These are phyloP conservation scores for Babesia sp. DNA, from an alignment of 169 alveolate species.

Conservation along the genomic window DNA sequence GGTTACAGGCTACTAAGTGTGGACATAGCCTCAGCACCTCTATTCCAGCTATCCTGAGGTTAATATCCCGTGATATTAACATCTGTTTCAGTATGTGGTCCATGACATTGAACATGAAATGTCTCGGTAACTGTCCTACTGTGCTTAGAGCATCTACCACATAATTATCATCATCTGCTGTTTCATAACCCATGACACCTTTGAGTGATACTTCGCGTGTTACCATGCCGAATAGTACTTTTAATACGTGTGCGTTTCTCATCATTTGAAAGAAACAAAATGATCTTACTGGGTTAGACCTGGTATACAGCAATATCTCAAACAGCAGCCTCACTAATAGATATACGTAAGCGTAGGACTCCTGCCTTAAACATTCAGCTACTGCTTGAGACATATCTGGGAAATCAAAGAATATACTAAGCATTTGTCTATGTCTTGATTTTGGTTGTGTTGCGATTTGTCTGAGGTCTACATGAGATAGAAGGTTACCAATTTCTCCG, in stretches of 20 bases:
- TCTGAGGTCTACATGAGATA: conserved; percentile 45
- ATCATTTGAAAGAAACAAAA: conserved; percentile 46
- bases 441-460: conserved; percentile 52
- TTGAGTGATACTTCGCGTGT: neutral
- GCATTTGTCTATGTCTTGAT: conserved; percentile 49
- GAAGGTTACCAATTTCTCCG: conserved; percentile 43
- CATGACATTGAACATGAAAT: conserved; percentile 30
- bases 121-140: conserved; percentile 40
- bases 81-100: conserved; percentile 34
- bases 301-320: conserved; percentile 56
- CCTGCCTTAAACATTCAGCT: conserved; percentile 41
- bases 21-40: conserved; percentile 43
- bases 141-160: conserved; percentile 1
- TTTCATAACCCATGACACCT: conserved; percentile 19
- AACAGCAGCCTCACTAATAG: conserved; percentile 58
- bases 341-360: conserved; percentile 63
- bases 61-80: conserved; percentile 37
- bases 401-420: conserved; percentile 46
- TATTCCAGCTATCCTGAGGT: conserved; percentile 36
- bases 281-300: conserved; percentile 52
- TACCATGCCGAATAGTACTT: conserved; percentile 31
- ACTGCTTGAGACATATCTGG: conserved; percentile 37
- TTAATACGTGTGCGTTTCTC: conserved; percentile 38
- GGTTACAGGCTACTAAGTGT: conserved; percentile 40
- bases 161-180: neutral